phyloP scores from a whole-genome alignment of 2,329 filamentous ascomycete genomes.

The Fusarium verrucosum region DNA sequence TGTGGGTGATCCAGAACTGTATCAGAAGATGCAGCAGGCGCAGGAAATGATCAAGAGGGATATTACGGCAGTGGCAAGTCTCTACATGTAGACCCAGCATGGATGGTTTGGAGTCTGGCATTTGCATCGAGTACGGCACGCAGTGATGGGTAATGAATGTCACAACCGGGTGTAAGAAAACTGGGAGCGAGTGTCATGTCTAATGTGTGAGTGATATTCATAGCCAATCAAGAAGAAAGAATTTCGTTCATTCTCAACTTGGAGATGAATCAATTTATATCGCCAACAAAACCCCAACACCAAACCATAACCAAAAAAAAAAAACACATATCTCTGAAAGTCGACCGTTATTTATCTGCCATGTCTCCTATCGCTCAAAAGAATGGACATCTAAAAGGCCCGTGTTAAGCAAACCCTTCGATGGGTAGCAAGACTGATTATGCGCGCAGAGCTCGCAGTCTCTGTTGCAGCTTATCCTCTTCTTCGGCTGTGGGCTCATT shows the following conservation, averaged over 20 bases:
- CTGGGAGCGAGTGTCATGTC: slow-evolving; percentile 2
- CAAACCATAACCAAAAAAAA: slow-evolving; percentile 38
- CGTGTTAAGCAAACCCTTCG: background rate
- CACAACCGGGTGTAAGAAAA: background rate
- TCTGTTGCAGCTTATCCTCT: slow-evolving; percentile 77
- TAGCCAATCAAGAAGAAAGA: slow-evolving; percentile 15
- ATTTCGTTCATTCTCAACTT: slow-evolving; percentile 12
- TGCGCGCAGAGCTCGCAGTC: slow-evolving; percentile 64
- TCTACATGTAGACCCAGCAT: slow-evolving; percentile 77
- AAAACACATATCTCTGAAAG: slow-evolving; percentile 4
- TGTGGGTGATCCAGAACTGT: slow-evolving; percentile 91
- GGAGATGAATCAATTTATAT: slow-evolving; percentile 28
- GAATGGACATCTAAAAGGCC: background rate
- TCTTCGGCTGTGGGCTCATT: slow-evolving; percentile 78
- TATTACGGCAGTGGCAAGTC: slow-evolving; percentile 86
- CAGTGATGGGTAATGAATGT: background rate
- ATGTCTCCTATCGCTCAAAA: background rate
- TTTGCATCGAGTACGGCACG: background rate
- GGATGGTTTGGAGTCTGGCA: background rate
- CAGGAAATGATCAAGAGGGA: slow-evolving; percentile 98
- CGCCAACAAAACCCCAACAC: slow-evolving; percentile 38
- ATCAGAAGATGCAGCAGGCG: slow-evolving; percentile 95
- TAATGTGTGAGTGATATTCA: slow-evolving; percentile 19
- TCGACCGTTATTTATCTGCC: slow-evolving; percentile 5
- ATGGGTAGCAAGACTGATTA: slow-evolving; percentile 44